Evolutionary conservation across 2,329 filamentous ascomycete genomes (phyloP), one percentile per base, ranked within the genome.

Genomic region (Neopestalotiopsis clavispora): DNA sequence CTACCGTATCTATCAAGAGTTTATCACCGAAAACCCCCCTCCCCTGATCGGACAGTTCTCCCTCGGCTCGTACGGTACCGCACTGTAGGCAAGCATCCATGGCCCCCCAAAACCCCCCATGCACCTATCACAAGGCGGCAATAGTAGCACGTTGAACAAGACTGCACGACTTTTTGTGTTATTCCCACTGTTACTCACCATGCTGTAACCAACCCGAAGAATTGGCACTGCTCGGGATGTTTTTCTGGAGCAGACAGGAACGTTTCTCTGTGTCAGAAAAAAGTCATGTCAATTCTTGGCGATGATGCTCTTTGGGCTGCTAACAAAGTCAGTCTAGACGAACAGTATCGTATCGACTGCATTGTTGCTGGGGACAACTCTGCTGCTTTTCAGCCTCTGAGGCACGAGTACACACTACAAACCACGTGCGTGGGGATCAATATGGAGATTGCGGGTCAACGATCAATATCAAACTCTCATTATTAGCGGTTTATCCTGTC

Each of bases 381-480:
- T 52, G 45, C 45, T 52, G 45, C 17, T 10, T 38, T 20, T 52
- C 45, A 52, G 45, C 45, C 45, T 52, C 45, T 17, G 45, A 52
- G 45, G 45, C 45, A 52, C 45, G 45, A 52, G 45, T 52, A 52
- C 45, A n/a, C 7, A 23, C 45, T 52, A 34, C 14, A 65, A 9
- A 65, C 34, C 62, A 52, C 60, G 40, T 49, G 62, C 45, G 45
- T 52, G 62, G 42, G 23, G 30, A 23, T 65, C 42, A 65, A 49
- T 65, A 65, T 65, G 62, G 62, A 65, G 62, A 28, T 58, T 56
- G 63, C 52, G 63, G 63, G 49, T 34, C 40, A 58, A 58, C 63
- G 63, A 66, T 66, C 63, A 66, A 66, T 66, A 66, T 66, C 63
- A 66, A 66, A 66, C 63, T 66, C 63, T 10, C 17, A 52, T 58